Base-by-base conservation (phyloP, 805 yeast genomes). In the Lipomyces kockii region DNA sequence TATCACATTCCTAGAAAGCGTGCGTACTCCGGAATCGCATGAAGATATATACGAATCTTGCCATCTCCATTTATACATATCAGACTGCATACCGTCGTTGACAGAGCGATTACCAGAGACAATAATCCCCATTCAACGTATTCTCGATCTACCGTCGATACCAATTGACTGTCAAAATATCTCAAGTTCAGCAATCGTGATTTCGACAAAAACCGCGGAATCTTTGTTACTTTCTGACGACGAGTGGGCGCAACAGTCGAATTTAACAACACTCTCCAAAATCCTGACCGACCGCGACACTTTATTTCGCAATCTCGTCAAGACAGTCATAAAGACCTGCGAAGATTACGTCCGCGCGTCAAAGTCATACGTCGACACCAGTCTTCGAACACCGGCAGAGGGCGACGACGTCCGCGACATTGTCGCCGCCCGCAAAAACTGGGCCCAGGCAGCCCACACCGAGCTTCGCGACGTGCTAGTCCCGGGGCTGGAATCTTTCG, bases 361-460 rank as follows among this genome's bases (percentile, higher is more conserved):
- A 8, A 49, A 60, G 8, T 61, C 62, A 2, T 60, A 64, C 49
- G 58, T 65, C 22, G 29, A 62, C 2, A 56, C 68, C 25, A 46
- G 58, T 32, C 17, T 34, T 8, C 27, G 29, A 11, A 27, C 53
- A 3, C 22, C 65, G 17, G 35, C 46, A 25, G 60, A 64, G 27
- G 69, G 60, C n/a, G 22, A 55, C 0, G 76, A 71, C 25, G 58
- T 68, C 6, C 68, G 63, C 11, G 62, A 66, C 22, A 65, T 72
- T 58, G 54, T 39, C 43, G 46, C 54, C 12, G 69, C 74, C 58
- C 69, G 79, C 32, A 52, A 64, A 11, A 66, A 73, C 27, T 80
- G 83, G 83, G 70, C 81, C 0, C 63, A 65, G 22, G 61, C 67
- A 6, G 82, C 83, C 1, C 83, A 80, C 67, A 65, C 71, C n/a